These are phyloP conservation scores for Cenchrus fungigraminus DNA, from an alignment of 176 grass and related monocot genomes.

Conservation along the genomic window DNA sequence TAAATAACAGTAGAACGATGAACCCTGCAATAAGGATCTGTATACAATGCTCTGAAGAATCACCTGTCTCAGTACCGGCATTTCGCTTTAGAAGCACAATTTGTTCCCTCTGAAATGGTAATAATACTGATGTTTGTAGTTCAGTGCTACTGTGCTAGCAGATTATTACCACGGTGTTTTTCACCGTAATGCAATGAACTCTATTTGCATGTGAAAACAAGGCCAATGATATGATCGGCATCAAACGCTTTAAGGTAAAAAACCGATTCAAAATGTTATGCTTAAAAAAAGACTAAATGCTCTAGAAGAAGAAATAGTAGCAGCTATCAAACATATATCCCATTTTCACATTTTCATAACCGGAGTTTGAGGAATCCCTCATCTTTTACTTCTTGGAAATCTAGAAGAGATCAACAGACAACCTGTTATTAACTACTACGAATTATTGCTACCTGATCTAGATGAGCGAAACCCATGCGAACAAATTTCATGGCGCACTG, in stretches of 20 bases:
- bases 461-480: not conserved
- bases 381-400: slow-evolving; percentile 1
- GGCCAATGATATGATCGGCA: not conserved
- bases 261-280: not conserved
- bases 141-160: not conserved
- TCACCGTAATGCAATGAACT: not conserved
- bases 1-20: not conserved
- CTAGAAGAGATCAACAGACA: not conserved
- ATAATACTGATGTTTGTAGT: not conserved
- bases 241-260: not conserved
- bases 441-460: slow-evolving; percentile 32
- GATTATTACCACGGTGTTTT: not conserved
- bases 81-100: not conserved
- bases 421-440: not conserved
- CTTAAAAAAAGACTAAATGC: not conserved
- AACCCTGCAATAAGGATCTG: not conserved
- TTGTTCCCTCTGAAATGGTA: not conserved
- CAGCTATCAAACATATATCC: not conserved
- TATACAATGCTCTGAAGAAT: not conserved
- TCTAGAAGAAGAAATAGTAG: not conserved
- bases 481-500: not conserved
- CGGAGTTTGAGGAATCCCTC: not conserved
- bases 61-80: not conserved
- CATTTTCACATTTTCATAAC: not conserved
- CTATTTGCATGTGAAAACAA: not conserved